A percentile compares a stretch with the other conserved stretches of the same genome.
Conservation (phyloP, 2,329 filamentous ascomycete species). For the Chrysoporthe cubensis region DNA sequence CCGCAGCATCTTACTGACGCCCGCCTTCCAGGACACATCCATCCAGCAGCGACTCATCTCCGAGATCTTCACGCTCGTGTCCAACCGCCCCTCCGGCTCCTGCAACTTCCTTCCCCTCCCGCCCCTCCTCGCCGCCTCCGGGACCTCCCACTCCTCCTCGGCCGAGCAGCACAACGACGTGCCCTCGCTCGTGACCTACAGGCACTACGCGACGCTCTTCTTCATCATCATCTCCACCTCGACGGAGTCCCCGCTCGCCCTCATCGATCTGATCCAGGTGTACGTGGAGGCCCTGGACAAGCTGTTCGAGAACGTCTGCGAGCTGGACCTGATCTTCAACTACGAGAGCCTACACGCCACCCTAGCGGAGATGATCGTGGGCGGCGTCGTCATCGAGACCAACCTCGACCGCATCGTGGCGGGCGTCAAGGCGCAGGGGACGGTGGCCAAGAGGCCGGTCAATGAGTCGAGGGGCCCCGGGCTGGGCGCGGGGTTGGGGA, state of each 20-base stretch:
- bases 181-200: conserved; percentile 94
- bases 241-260: conserved; percentile 90
- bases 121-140: conserved; percentile 64
- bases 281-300: conserved; percentile 95
- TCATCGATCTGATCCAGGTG: conserved; percentile 96
- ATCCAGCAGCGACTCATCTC: conserved; percentile 96
- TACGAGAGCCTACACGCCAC: conserved; percentile 95
- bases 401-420: conserved; percentile 85
- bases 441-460: conserved; percentile 77
- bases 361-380: conserved; percentile 91
- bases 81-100: conserved; percentile 85
- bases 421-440: conserved; percentile 77
- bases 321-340: conserved; percentile 98
- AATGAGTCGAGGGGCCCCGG: conserved; percentile 64
- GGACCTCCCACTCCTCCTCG: conserved; percentile 67
- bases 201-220: conserved; percentile 96
- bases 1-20: conserved; percentile 5
- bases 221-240: conserved; percentile 98
- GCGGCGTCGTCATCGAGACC: conserved; percentile 92
- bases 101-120: conserved; percentile 94
- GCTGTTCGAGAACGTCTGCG: conserved; percentile 97
- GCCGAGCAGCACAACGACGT: conserved; percentile 77
- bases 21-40: conserved; percentile 75
- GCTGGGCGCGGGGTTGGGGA: conserved; percentile 55
- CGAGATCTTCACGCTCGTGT: conserved; percentile 95